A percentile compares a stretch with the other conserved stretches of the same genome.
These are phyloP conservation scores for Calocybe gangraenosa DNA, from an alignment of 768 basidiomycete species.

Conservation along the genomic window DNA sequence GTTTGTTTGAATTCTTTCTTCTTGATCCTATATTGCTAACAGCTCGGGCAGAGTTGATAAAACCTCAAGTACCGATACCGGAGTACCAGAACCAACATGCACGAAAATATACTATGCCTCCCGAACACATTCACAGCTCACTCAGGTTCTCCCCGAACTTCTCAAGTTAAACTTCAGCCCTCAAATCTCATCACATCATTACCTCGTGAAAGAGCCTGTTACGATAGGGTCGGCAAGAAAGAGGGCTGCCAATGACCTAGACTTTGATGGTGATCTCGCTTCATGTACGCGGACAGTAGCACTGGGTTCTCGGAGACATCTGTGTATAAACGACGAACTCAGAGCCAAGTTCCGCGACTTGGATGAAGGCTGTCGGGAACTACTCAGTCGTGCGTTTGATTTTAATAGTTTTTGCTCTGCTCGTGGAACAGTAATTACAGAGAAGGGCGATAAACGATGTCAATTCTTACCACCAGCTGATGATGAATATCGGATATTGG, in stretches of 20 bases:
- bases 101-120: slow-evolving; percentile 93
- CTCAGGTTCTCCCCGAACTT: slow-evolving; percentile 87
- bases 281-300: slow-evolving; percentile 61
- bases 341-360: slow-evolving; percentile 60
- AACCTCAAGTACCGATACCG: slow-evolving; percentile 20
- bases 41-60: slow-evolving; percentile 27
- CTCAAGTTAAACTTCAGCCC: slow-evolving; percentile 55
- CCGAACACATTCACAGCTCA: slow-evolving; percentile 91
- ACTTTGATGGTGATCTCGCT: slow-evolving; percentile 15
- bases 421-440: slow-evolving; percentile 29
- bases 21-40: slow-evolving; percentile 4
- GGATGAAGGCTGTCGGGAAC: slow-evolving; percentile 85
- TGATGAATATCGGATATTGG: slow-evolving; percentile 69
- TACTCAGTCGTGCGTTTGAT: slow-evolving; percentile 55
- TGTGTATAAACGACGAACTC: slow-evolving; percentile 88
- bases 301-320: slow-evolving; percentile 83
- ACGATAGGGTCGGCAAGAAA: slow-evolving; percentile 14
- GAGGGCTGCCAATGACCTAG: slow-evolving; percentile 24
- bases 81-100: slow-evolving; percentile 51
- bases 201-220: slow-evolving; percentile 11
- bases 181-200: slow-evolving; percentile 25
- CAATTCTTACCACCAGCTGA: slow-evolving; percentile 67
- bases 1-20: slow-evolving; percentile 36
- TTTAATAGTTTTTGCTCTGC: not conserved
- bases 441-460: slow-evolving; percentile 67